Evolutionary conservation across 164 flowering plant genomes (phyloP).

Genomic region (grape (Vitis vinifera)): ASM3070453v1 NC_081805.1:10315501-10316000

Average conservation of each 20-base stretch:
- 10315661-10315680: neutral
- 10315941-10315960: conserved; percentile 55
- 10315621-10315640: neutral
- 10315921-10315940: conserved; percentile 66
- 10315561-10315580: neutral
- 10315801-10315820: conserved; percentile 57
- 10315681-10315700: neutral
- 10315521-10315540: neutral
- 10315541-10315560: neutral
- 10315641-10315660: too few species aligned
- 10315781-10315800: conserved; percentile 90
- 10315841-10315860: conserved; percentile 44
- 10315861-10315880: conserved; percentile 68
- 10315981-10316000: conserved; percentile 63
- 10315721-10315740: conserved; percentile 1
- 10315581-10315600: neutral
- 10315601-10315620: neutral
- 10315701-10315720: conserved; percentile 2
- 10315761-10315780: conserved; percentile 69
- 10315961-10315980: conserved; percentile 58
- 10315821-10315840: conserved; percentile 78
- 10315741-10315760: conserved; percentile 57
- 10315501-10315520: too few species aligned
- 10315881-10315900: conserved; percentile 70
- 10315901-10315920: conserved; percentile 66